These are phyloP conservation scores for Boletus sp. DNA, from an alignment of 1,284 basidiomycete species.

Conservation along the genomic window DNA sequence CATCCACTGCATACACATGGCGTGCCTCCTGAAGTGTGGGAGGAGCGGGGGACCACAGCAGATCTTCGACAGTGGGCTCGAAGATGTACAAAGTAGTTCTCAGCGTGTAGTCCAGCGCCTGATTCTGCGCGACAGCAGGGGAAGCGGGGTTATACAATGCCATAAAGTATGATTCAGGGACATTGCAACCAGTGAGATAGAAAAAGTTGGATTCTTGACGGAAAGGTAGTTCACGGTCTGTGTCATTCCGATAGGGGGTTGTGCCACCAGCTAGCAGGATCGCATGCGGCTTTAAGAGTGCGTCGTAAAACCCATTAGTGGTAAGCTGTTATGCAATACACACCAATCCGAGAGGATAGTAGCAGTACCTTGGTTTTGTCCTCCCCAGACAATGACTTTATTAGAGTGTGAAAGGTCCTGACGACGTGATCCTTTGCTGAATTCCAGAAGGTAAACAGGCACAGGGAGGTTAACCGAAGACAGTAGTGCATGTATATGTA, in stretches of 20 bases:
- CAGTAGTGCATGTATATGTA: background rate
- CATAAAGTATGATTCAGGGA: slow-evolving; percentile 70
- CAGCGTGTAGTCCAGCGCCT: background rate
- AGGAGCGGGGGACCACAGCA: slow-evolving; percentile 86
- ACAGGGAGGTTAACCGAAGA: background rate
- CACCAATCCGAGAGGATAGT: background rate
- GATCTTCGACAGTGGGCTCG: slow-evolving; percentile 62
- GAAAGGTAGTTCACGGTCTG: slow-evolving; percentile 81
- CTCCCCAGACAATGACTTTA: slow-evolving; percentile 42
- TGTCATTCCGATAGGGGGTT: slow-evolving; percentile 75
- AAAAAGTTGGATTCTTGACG: slow-evolving; percentile 84
- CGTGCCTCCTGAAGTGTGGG: slow-evolving; percentile 61
- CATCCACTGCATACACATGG: slow-evolving; percentile 54
- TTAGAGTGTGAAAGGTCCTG: slow-evolving; percentile 48
- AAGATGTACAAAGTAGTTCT: slow-evolving; percentile 73
- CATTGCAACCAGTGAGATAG: slow-evolving; percentile 77
- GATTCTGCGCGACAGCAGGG: background rate
- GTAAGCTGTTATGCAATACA: slow-evolving; percentile 2
- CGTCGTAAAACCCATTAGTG: background rate
- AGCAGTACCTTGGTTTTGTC: slow-evolving; percentile 58
- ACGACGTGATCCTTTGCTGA: slow-evolving; percentile 46
- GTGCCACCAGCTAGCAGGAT: slow-evolving; percentile 57
- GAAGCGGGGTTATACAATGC: slow-evolving; percentile 46
- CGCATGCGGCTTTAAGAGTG: slow-evolving; percentile 57
- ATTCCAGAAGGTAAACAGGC: slow-evolving; percentile 2